A percentile compares a stretch with the other conserved stretches of the same genome.
These are phyloP conservation scores for Fabrea salina DNA, from an alignment of 169 alveolate genomes.

Conservation along the genomic window DNA sequence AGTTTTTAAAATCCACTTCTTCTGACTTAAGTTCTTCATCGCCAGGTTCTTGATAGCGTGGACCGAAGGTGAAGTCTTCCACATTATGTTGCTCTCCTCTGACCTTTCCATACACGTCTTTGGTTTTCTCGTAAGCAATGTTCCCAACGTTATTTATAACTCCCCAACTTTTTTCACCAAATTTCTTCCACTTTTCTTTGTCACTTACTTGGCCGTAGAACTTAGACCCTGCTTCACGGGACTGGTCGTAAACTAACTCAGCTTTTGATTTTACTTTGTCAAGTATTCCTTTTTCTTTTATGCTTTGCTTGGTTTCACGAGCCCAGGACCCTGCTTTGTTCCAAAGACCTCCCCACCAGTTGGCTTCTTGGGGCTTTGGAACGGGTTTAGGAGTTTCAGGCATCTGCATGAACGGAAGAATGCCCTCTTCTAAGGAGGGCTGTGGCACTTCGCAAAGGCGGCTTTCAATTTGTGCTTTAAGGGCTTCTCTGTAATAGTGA, in stretches of 20 bases:
- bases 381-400: not conserved
- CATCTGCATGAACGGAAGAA: not conserved
- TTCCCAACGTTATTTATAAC: conserved; percentile 8
- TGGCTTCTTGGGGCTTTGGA: not conserved
- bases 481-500: conserved; percentile 24
- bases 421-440: not conserved
- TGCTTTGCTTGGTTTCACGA: not conserved
- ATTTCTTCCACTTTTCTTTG: not conserved
- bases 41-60: too few relatives aligned
- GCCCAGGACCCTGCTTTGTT: not conserved
- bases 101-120: not conserved
- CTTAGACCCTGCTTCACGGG: not conserved
- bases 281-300: not conserved
- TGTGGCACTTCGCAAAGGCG: not conserved
- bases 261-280: not conserved
- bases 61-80: too few relatives aligned
- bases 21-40: too few relatives aligned
- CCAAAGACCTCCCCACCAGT: not conserved
- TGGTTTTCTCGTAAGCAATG: not conserved
- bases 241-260: not conserved
- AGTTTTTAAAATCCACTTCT: too few relatives aligned
- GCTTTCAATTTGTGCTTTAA: not conserved
- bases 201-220: not conserved
- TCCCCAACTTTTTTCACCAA: not conserved
- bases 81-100: too few relatives aligned